phyloP scores from a whole-genome alignment of 768 basidiomycete species.

The Phaeotremella fagi region DNA sequence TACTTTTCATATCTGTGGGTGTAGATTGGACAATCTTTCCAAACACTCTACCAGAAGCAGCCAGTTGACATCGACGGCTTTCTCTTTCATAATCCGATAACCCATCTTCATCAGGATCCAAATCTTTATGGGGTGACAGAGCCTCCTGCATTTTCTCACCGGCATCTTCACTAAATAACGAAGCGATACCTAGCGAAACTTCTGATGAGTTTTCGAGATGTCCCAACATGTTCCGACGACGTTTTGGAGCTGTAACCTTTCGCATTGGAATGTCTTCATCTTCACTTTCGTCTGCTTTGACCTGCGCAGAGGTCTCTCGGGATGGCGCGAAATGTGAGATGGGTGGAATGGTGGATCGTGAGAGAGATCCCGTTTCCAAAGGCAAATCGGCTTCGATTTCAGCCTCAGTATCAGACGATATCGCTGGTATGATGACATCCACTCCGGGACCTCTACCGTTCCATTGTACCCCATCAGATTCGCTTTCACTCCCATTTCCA shows the following conservation, averaged over 20 bases:
- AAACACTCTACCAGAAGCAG: too few species aligned
- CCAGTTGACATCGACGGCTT: background rate
- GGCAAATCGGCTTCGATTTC: background rate
- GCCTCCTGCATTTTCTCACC: constrained; percentile 1
- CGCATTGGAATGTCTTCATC: constrained; percentile 11
- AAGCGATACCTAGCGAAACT: too few species aligned
- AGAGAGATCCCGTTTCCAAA: background rate
- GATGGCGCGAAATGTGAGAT: background rate
- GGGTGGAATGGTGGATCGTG: background rate
- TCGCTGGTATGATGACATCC: background rate
- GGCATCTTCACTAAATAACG: background rate
- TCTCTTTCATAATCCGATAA: constrained; percentile 18
- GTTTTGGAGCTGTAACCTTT: too few species aligned
- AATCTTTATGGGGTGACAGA: too few species aligned
- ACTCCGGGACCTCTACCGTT: background rate
- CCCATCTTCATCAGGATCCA: constrained; percentile 7
- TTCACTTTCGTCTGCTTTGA: constrained; percentile 5
- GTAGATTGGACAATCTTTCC: too few species aligned
- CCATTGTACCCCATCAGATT: background rate
- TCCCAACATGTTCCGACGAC: background rate
- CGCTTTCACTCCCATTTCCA: background rate
- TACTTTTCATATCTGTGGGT: too few species aligned
- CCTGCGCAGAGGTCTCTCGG: too few species aligned
- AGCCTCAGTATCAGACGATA: background rate
- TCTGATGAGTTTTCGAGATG: background rate